Conservation (phyloP, 306 rosid species). For the Arachis stenosperma region DNA sequence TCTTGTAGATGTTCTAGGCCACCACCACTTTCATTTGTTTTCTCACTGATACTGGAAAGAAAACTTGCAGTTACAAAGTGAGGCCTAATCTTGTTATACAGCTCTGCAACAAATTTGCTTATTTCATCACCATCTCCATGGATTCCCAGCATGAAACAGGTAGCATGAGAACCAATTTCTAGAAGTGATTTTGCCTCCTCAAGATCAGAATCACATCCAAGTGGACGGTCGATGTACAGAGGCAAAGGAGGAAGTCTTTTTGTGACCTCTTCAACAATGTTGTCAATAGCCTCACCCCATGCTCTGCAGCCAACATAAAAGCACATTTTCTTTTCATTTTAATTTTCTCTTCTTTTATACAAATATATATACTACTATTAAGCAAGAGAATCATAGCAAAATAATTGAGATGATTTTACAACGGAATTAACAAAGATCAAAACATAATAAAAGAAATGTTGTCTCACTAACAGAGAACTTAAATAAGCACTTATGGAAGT, state of each 20-base stretch:
- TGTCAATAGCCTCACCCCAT: too few relatives aligned
- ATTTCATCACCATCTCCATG: constrained; percentile 24
- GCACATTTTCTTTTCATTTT: background rate
- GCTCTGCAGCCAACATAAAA: background rate
- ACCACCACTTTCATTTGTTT: background rate
- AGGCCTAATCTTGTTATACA: background rate
- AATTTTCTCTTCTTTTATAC: too few relatives aligned
- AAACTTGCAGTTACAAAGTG: constrained; percentile 14
- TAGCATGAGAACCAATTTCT: background rate
- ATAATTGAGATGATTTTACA: too few relatives aligned
- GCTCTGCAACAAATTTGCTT: background rate
- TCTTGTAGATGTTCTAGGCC: constrained; percentile 7
- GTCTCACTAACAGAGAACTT: too few relatives aligned
- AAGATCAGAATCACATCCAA: background rate
- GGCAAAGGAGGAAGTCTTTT: background rate
- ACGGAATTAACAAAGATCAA: too few relatives aligned
- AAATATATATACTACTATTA: too few relatives aligned
- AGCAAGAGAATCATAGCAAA: too few relatives aligned
- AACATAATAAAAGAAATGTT: too few relatives aligned
- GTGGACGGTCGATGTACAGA: background rate
- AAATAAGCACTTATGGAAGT: too few relatives aligned
- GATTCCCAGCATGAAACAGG: background rate
- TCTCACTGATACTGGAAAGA: background rate
- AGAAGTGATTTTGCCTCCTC: background rate
- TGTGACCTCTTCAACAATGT: background rate